Evolutionary conservation across 2,329 filamentous ascomycete species (phyloP).

Genomic region (Fusarium ambrosium): DNA sequence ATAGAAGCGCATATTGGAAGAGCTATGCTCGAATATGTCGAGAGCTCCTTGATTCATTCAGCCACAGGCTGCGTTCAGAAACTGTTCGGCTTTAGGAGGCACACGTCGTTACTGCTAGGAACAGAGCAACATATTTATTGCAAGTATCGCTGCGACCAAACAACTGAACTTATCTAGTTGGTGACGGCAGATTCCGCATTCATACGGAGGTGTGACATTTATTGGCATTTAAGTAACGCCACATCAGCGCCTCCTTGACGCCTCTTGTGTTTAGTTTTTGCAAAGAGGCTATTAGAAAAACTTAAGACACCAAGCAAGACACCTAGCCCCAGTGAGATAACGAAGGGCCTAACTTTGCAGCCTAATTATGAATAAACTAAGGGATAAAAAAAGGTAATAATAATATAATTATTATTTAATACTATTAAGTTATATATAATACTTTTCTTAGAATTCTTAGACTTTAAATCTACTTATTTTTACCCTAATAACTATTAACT

Average conservation of each 20-base stretch:
- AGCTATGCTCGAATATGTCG: neutral
- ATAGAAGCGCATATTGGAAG: constrained; percentile 15
- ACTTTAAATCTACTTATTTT: no score
- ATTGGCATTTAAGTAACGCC: neutral
- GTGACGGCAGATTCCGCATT: constrained; percentile 2
- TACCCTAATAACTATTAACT: no score
- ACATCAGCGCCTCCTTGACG: neutral
- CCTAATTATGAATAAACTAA: no score
- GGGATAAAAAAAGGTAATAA: no score
- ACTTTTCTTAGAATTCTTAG: no score
- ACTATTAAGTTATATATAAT: no score
- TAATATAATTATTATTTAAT: no score
- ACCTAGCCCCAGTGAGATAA: no score
- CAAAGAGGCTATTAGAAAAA: neutral
- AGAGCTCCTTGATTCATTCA: neutral
- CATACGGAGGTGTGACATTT: constrained; percentile 15
- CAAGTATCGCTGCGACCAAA: neutral
- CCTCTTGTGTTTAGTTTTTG: neutral
- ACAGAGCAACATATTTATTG: neutral
- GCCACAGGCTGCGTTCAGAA: neutral
- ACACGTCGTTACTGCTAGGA: neutral
- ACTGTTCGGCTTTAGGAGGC: neutral
- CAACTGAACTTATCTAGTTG: neutral
- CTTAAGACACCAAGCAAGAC: no score
- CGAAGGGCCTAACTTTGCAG: no score